Conservation (phyloP, 2,329 filamentous ascomycete species). For the Dactylella cylindrospora region DNA sequence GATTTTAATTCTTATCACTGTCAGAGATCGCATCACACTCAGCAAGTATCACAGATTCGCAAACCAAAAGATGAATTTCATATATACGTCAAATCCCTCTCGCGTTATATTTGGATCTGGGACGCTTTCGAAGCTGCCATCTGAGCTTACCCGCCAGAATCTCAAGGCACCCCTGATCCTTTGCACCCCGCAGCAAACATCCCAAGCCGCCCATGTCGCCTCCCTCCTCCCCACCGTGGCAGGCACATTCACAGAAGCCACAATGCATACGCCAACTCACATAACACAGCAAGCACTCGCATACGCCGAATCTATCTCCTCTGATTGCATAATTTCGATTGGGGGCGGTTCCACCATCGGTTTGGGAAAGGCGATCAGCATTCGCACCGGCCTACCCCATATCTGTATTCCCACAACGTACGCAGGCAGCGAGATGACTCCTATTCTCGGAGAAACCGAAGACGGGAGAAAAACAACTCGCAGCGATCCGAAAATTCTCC, state of each 20-base stretch:
- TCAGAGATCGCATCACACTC: not conserved
- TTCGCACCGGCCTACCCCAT: slow-evolving; percentile 60
- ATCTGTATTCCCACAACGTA: slow-evolving; percentile 66
- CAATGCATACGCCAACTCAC: slow-evolving; percentile 64
- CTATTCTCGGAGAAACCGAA: slow-evolving; percentile 64
- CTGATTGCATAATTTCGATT: slow-evolving; percentile 63
- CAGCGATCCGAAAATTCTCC: slow-evolving; percentile 62
- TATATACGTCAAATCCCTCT: slow-evolving; percentile 59
- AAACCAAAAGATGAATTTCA: slow-evolving; percentile 52
- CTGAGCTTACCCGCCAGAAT: slow-evolving; percentile 55
- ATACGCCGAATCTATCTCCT: slow-evolving; percentile 54
- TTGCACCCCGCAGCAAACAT: slow-evolving; percentile 59
- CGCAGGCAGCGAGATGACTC: slow-evolving; percentile 65
- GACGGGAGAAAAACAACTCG: slow-evolving; percentile 62
- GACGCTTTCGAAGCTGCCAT: slow-evolving; percentile 57
- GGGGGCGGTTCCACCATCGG: slow-evolving; percentile 66
- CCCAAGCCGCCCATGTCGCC: slow-evolving; percentile 56
- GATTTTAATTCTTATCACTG: no score
- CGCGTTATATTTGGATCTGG: slow-evolving; percentile 62
- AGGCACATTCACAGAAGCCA: slow-evolving; percentile 60
- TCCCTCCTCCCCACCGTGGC: slow-evolving; percentile 56
- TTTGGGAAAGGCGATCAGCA: slow-evolving; percentile 62
- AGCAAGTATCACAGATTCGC: not conserved
- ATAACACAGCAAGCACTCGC: slow-evolving; percentile 62
- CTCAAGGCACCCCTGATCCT: slow-evolving; percentile 59